Evolutionary conservation across 192 early-diverging fungal species (phyloP).

Genomic region (Entomortierella beljakovae): DNA sequence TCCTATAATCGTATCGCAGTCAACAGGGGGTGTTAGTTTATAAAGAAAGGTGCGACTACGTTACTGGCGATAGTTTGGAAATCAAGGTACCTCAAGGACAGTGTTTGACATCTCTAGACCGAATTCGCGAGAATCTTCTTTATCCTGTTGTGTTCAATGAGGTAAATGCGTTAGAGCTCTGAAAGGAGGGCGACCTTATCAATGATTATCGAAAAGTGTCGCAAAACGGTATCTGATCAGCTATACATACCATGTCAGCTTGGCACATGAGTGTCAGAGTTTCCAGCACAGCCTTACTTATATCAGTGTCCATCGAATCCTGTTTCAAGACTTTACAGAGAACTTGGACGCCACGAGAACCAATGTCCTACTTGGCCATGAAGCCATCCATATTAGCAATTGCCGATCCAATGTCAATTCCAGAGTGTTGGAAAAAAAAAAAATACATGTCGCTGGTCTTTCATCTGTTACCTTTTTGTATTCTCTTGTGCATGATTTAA

Average conservation of each 20-base stretch:
- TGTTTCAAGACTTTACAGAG: slow-evolving; percentile 82
- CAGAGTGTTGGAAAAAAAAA: too few species aligned
- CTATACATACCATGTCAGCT: slow-evolving; percentile 45
- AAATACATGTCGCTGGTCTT: too few species aligned
- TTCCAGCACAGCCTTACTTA: slow-evolving; percentile 88
- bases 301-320: slow-evolving; percentile 88
- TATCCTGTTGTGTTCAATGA: slow-evolving; percentile 20
- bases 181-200: too few species aligned
- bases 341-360: slow-evolving; percentile 77
- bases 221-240: too few species aligned
- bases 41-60: neutral
- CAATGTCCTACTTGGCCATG: slow-evolving; percentile 76
- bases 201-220: too few species aligned
- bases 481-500: slow-evolving; percentile 89
- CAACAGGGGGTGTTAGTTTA: neutral
- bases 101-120: slow-evolving; percentile 32
- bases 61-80: too few species aligned
- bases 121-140: slow-evolving; percentile 31
- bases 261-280: slow-evolving; percentile 86
- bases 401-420: neutral
- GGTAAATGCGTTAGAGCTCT: neutral
- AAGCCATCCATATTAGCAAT: neutral
- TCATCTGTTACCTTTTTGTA: slow-evolving; percentile 72
- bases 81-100: slow-evolving; percentile 16
- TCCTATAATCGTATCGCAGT: slow-evolving; percentile 52